A percentile compares a stretch with the other conserved stretches of the same genome.
Conservation (phyloP, 2,329 filamentous ascomycete genomes). For the Pestalotiopsis sp. region DNA sequence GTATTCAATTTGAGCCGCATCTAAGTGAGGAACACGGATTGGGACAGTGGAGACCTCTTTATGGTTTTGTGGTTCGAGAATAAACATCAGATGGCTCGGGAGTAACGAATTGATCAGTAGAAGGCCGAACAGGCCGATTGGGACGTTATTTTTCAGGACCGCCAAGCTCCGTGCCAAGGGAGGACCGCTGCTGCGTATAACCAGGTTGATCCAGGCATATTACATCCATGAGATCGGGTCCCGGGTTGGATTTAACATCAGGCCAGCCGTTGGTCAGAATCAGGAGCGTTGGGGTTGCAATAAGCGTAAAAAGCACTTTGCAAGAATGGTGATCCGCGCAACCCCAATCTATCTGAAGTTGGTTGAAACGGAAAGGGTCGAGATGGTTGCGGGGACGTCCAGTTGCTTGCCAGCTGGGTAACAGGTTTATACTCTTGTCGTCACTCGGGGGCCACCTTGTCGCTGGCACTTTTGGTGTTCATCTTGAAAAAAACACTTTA, state of each 20-base stretch:
- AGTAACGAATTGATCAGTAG: not conserved
- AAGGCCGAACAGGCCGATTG: not conserved
- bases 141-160: not conserved
- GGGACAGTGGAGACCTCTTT: not conserved
- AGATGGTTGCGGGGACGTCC: not conserved
- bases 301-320: not conserved
- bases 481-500: no score
- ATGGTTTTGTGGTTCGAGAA: not conserved
- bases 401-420: not conserved
- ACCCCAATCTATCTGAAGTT: not conserved
- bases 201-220: not conserved
- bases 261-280: not conserved
- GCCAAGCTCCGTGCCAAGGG: not conserved
- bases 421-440: not conserved
- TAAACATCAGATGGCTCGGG: not conserved
- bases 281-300: not conserved
- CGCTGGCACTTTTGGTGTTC: not conserved
- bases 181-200: not conserved
- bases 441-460: not conserved
- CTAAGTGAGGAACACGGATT: not conserved
- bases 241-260: not conserved
- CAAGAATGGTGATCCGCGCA: not conserved
- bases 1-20: not conserved
- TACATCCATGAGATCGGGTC: not conserved
- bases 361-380: not conserved